Evolutionary conservation across 441 rosid genomes (phyloP), one percentile per base, ranked within the genome.

Genomic region (Adansonia grandidieri): DNA sequence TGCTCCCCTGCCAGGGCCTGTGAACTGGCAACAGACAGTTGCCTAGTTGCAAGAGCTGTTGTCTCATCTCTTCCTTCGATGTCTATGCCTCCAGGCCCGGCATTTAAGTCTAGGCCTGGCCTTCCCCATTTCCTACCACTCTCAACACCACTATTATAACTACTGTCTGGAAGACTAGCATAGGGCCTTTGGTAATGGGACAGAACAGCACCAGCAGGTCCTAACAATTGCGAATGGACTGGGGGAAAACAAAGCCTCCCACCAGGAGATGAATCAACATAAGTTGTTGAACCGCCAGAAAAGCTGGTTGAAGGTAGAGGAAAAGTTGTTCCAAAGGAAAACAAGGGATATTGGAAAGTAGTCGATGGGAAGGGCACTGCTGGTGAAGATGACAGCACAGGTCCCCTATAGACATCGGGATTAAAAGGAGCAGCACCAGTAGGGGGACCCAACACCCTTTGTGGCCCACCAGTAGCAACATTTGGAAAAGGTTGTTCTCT

Each of bases 401-500:
- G 84, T 1, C 85, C 81, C 73, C 89, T 84, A 77, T 76, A 89
- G 28, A 75, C 57, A 67, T 91, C 92, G 45, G 87, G 82, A 54
- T 80, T 69, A 81, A 82, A 88, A 28, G 89, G 86, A 50, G 88
- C 78, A 57, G 81, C 88, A 51, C 83, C 87, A 8, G 83, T 51
- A 75, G 87, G 73, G 63, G 86, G 87, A 24, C 85, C 89, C 78
- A 87, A 28, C 83, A 87, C 82, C 79, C 93, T 89, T 58, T 84
- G 93, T 56, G 91, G 80, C 24, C 86, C 93, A 71, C 76, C 82
- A 37, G 86, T 82, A 44, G 91, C 79, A 74, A 91, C 85, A 60
- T 90, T 40, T 19, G 95, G 88, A 73, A 89, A 88, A 76, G 93
- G 82, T 77, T 87, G 97, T 50, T 93, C 98, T 80, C 95, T 83